Evolutionary conservation across 2,329 filamentous ascomycete species (phyloP).

Genomic region (Dactylellina leptospora): DNA sequence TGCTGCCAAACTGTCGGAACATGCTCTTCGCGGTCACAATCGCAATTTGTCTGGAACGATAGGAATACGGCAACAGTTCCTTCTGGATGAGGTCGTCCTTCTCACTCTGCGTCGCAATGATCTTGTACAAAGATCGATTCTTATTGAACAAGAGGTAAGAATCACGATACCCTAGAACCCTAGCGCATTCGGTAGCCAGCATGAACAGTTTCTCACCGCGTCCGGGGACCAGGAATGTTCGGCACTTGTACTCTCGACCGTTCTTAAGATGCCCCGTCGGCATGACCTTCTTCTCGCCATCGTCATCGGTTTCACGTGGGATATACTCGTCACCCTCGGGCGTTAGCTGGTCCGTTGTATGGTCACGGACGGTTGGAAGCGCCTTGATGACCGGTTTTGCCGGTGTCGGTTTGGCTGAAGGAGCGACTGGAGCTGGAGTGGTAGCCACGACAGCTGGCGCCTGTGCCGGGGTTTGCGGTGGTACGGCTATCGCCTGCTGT

Average conservation of each 20-base stretch:
- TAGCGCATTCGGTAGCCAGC: conserved; percentile 95
- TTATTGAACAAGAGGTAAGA: conserved; percentile 99
- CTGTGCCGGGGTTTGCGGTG: conserved; percentile 45
- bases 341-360: conserved; percentile 94
- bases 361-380: conserved; percentile 91
- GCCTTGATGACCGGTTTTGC: conserved; percentile 89
- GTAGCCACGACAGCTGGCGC: conserved; percentile 37
- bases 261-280: conserved; percentile 81
- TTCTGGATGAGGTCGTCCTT: conserved; percentile 96
- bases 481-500: conserved; percentile 43
- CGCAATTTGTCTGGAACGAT: conserved; percentile 96
- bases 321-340: conserved; percentile 92
- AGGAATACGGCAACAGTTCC: conserved; percentile 95
- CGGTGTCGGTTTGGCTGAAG: conserved; percentile 66
- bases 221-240: conserved; percentile 89
- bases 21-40: conserved; percentile 97
- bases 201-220: conserved; percentile 91
- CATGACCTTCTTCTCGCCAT: conserved; percentile 92
- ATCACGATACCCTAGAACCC: conserved; percentile 95
- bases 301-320: conserved; percentile 89
- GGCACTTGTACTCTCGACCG: conserved; percentile 89
- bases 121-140: conserved; percentile 94
- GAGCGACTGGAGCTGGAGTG: conserved; percentile 33
- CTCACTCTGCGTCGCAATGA: conserved; percentile 96
- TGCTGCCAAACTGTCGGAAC: conserved; percentile 97